Percentiles rank a stretch among this genome's conserved stretches.
Conservation (phyloP, 495 filamentous ascomycete species). For the Hypoxylon lienhwacheense region DNA sequence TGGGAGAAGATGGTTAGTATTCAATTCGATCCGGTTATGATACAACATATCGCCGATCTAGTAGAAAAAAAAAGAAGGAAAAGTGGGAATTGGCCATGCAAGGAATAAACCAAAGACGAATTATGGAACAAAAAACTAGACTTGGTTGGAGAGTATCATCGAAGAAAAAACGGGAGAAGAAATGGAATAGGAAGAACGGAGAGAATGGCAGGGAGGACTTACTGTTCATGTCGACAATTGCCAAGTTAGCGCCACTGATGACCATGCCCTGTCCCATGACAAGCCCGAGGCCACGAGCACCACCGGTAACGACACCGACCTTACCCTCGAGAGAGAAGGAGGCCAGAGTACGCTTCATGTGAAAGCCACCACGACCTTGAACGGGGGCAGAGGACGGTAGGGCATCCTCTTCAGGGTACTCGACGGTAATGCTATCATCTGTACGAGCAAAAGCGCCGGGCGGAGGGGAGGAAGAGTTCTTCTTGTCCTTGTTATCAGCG, state of each 20-base stretch:
- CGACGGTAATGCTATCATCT: conserved; percentile 71
- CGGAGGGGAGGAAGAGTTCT: conserved; percentile 10
- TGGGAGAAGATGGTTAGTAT: conserved; percentile 13
- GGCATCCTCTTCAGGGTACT: conserved; percentile 71
- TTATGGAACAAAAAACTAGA: background rate
- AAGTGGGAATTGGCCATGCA: conserved; percentile 10
- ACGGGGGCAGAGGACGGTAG: conserved; percentile 68
- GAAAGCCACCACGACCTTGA: conserved; percentile 66
- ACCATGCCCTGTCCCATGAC: conserved; percentile 92
- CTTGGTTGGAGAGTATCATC: background rate
- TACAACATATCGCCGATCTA: conserved; percentile 16
- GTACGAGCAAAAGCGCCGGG: conserved; percentile 70
- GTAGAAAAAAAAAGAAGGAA: too few relatives aligned
- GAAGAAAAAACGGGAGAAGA: background rate
- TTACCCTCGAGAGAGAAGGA: conserved; percentile 77
- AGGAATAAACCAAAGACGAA: background rate
- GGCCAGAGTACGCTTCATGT: conserved; percentile 51
- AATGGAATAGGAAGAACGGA: background rate
- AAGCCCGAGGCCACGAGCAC: conserved; percentile 80
- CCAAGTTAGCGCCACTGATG: conserved; percentile 82
- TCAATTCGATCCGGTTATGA: background rate
- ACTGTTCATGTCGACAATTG: conserved; percentile 94
- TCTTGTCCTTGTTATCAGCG: conserved; percentile 35
- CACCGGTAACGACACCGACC: conserved; percentile 80
- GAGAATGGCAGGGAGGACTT: conserved; percentile 39